phyloP scores from a whole-genome alignment of 345 rosid species.

The Eutrema japonicum region DNA sequence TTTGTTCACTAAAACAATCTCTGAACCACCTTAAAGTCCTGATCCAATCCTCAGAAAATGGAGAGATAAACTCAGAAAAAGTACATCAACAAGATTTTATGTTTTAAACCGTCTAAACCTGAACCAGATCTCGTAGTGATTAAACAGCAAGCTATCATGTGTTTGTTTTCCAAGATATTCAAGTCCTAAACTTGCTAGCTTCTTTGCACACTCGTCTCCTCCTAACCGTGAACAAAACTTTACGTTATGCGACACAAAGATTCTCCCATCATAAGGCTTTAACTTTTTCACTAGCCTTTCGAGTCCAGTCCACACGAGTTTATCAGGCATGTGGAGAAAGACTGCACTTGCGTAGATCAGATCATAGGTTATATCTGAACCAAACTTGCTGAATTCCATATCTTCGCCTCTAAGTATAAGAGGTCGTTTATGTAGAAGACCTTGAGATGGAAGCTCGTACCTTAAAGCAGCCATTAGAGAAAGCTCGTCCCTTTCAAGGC shows the following conservation, averaged over 20 bases:
- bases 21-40: conserved; percentile 1
- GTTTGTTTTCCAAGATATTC: conserved; percentile 75
- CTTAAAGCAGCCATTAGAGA: conserved; percentile 92
- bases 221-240: conserved; percentile 91
- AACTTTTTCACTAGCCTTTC: conserved; percentile 73
- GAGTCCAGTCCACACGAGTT: conserved; percentile 90
- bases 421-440: conserved; percentile 84
- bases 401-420: conserved; percentile 81
- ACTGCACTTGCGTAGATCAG: conserved; percentile 96
- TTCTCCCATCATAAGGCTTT: conserved; percentile 78
- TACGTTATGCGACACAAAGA: conserved; percentile 90
- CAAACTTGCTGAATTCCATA: conserved; percentile 87
- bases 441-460: conserved; percentile 97
- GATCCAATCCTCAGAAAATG: conserved; percentile 19
- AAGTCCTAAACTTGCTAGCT: conserved; percentile 74
- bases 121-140: conserved; percentile 96
- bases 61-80: conserved; percentile 9
- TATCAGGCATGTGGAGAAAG: conserved; percentile 96
- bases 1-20: conserved; percentile 15
- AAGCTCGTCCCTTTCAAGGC: conserved; percentile 94
- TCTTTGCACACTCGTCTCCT: conserved; percentile 73
- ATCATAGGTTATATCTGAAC: conserved; percentile 63
- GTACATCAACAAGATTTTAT: conserved; percentile 34
- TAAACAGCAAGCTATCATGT: conserved; percentile 89
- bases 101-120: conserved; percentile 69